Evolutionary conservation across 208 protist species (phyloP).

Genomic region (Acanthamoeba divionensis): DNA sequence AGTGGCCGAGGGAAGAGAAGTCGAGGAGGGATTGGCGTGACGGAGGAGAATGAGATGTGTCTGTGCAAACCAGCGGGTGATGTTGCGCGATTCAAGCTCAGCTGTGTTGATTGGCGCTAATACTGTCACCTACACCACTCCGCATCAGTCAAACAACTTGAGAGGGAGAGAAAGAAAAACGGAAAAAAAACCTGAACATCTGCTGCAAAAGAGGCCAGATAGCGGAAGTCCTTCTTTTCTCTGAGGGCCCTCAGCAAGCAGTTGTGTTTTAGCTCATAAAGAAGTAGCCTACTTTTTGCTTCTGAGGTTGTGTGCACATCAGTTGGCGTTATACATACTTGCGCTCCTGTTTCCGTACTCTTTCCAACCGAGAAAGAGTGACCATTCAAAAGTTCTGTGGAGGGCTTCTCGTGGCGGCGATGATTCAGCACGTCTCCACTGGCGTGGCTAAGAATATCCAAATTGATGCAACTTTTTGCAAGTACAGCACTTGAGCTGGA

Average conservation of each 20-base stretch:
- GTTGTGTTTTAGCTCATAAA: too few relatives aligned
- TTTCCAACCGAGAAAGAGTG: too few relatives aligned
- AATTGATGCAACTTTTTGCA: too few relatives aligned
- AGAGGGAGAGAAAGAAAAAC: neutral
- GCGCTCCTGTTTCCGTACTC: too few relatives aligned
- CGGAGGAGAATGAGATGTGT: conserved; percentile 5
- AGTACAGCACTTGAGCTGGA: too few relatives aligned
- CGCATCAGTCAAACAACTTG: neutral
- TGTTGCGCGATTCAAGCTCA: neutral
- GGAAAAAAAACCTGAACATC: neutral
- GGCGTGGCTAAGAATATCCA: too few relatives aligned
- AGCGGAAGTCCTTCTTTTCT: neutral
- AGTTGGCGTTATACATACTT: too few relatives aligned
- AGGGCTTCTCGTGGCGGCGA: too few relatives aligned
- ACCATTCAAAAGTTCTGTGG: too few relatives aligned
- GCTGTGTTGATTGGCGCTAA: neutral
- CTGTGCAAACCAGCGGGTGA: conserved; percentile 23
- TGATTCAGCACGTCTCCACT: too few relatives aligned
- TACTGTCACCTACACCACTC: neutral
- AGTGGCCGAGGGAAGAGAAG: neutral
- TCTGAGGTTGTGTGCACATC: too few relatives aligned
- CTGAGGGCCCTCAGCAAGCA: neutral
- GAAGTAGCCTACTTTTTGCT: too few relatives aligned
- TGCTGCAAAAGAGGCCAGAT: neutral
- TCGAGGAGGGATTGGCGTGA: neutral